phyloP scores from a whole-genome alignment of 208 protist genomes.

The Leishmania tropica region DNA sequence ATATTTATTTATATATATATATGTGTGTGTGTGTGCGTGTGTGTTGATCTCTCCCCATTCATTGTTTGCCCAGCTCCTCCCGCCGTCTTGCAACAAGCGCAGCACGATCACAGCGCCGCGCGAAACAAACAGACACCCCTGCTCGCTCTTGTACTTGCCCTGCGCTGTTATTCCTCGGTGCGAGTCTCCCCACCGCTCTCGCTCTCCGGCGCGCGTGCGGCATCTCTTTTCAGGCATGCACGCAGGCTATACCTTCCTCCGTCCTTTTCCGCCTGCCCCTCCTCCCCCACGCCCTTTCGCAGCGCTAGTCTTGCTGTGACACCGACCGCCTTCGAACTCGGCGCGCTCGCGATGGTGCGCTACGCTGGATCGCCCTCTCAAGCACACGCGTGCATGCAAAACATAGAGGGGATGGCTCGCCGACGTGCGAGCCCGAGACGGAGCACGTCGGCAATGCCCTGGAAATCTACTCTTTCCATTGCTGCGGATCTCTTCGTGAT shows the following conservation, averaged over 20 bases:
- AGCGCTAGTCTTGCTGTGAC: background rate
- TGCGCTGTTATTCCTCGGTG: background rate
- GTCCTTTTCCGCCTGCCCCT: background rate
- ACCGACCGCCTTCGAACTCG: background rate
- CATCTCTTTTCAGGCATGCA: background rate
- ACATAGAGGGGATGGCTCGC: background rate
- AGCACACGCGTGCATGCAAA: background rate
- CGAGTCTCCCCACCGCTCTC: background rate
- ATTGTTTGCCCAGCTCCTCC: background rate
- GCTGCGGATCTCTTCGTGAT: background rate
- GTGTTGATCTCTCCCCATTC: background rate
- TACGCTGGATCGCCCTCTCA: background rate
- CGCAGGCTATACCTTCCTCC: background rate
- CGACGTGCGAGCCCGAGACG: background rate
- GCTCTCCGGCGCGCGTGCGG: background rate
- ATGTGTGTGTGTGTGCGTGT: background rate
- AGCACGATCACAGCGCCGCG: background rate
- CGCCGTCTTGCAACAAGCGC: background rate
- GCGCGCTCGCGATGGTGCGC: background rate
- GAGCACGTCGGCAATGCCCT: background rate
- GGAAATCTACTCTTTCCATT: background rate
- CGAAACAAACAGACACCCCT: background rate
- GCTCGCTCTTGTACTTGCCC: background rate
- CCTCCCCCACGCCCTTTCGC: background rate
- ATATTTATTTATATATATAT: no score